Base-by-base conservation (phyloP, 805 yeast species). In the Nakazawaea anatomiae region DNA sequence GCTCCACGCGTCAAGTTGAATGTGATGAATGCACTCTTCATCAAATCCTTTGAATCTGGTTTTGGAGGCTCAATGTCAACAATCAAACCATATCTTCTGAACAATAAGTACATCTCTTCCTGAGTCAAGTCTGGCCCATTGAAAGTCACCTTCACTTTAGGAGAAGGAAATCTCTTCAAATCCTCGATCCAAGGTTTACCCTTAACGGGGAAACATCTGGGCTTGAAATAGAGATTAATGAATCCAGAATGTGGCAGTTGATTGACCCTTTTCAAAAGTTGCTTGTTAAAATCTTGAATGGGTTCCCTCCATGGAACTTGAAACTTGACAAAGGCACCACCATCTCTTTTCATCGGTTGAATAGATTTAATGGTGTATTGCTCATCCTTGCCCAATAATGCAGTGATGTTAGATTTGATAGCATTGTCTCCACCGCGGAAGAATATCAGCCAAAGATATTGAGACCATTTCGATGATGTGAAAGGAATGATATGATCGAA, bases 161-260 rank as follows among this genome's bases (percentile, higher is more conserved):
- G 68, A 49, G 85, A 81, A 7, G 96, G 96, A 56, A 76, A 79
- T 54, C 97, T 70, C 58, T 88, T 78, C 64, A 94, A 72, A 63
- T 94, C 99, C 68, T 92, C 98, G 54, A 94, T 86, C 97, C 97
- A 92, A 0, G 99, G 99, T 1, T 78, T 73, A 54, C 99, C 99
- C 58, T 86, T 84, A 1, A 94, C 97, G 0, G 87, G 83, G 60
- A 75, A 84, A 48, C 77, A 85, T 53, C 71, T 69, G 2, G 85
- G 86, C 51, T 67, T 70, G 1, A 77, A 65, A n/a, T 80, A 58
- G 49, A 71, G 72, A 27, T 76, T 70, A 6, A 43, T 25, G 9
- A 71, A 44, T 10, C 72, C 71, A 2, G 64, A 58, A 1, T 62
- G 53, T 27, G 52, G 48, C 1, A 59, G 53, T 14, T 56, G 58